phyloP scores from a whole-genome alignment of 2,329 filamentous ascomycete genomes.

The Phialemonium atrogriseum region DNA sequence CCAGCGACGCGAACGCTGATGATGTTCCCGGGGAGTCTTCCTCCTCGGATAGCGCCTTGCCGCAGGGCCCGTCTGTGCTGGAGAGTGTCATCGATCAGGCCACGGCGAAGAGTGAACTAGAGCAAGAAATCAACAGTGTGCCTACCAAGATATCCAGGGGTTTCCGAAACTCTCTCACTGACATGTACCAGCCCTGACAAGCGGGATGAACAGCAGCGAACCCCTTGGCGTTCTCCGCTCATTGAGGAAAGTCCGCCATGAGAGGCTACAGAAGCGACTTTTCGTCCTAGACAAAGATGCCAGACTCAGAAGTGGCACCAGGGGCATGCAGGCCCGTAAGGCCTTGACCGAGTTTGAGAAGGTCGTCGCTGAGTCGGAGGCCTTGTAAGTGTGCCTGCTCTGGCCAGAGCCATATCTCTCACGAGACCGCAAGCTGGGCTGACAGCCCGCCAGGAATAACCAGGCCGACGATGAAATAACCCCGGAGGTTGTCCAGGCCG shows the following conservation, averaged over 20 bases:
- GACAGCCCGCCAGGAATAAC: constrained; percentile 36
- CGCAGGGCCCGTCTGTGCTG: constrained; percentile 38
- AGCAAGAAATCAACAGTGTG: constrained; percentile 53
- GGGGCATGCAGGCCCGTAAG: constrained; percentile 70
- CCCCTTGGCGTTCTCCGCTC: constrained; percentile 50
- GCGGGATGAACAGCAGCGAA: constrained; percentile 51
- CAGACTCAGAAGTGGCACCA: constrained; percentile 61
- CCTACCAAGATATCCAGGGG: constrained; percentile 1
- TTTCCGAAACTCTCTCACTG: neutral
- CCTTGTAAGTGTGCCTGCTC: constrained; percentile 38
- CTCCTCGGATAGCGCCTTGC: constrained; percentile 2
- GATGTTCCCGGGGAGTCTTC: constrained; percentile 13
- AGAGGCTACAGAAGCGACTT: constrained; percentile 52
- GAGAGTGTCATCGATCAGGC: constrained; percentile 60
- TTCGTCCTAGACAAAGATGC: constrained; percentile 68
- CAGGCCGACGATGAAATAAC: constrained; percentile 50
- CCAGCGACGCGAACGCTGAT: constrained; percentile 22
- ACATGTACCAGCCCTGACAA: constrained; percentile 39
- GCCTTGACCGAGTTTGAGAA: constrained; percentile 62
- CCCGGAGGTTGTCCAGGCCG: constrained; percentile 46
- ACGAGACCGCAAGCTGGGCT: too few species aligned
- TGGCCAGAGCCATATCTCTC: too few species aligned
- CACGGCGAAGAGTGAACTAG: constrained; percentile 45
- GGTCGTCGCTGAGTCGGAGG: constrained; percentile 48
- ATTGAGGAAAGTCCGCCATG: constrained; percentile 53